Percentiles rank a stretch among this genome's conserved stretches.
Conservation (phyloP, 768 basidiomycete genomes). For the Cystobasidium onofrii region DNA sequence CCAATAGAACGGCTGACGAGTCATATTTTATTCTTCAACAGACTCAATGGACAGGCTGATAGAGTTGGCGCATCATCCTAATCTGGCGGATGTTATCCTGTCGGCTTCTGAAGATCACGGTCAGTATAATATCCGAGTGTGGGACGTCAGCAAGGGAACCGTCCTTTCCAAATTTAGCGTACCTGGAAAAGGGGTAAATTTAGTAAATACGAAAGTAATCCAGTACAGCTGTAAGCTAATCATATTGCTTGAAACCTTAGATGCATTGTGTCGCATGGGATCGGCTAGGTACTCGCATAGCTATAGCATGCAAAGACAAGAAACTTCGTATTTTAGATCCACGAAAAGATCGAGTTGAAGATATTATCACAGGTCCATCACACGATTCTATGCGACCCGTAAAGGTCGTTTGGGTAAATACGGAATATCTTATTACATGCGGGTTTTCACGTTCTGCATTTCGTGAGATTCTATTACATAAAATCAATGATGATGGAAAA, state of each 20-base stretch:
- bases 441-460: constrained; percentile 46
- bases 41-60: constrained; percentile 42
- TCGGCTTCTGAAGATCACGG: constrained; percentile 45
- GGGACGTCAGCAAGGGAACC: constrained; percentile 39
- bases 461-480: constrained; percentile 45
- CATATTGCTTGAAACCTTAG: no score
- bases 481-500: constrained; percentile 26
- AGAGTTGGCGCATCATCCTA: constrained; percentile 44
- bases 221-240: no score
- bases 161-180: constrained; percentile 35
- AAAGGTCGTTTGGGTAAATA: constrained; percentile 45
- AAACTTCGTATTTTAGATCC: constrained; percentile 45
- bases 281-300: constrained; percentile 42
- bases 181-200: constrained; percentile 40
- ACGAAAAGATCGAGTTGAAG: constrained; percentile 35
- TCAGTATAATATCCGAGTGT: constrained; percentile 41
- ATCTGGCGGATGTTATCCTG: constrained; percentile 43
- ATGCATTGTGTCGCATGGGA: constrained; percentile 44
- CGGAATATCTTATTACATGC: constrained; percentile 42
- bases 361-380: constrained; percentile 34
- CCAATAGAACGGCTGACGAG: no score
- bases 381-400: constrained; percentile 46
- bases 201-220: no score
- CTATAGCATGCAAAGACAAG: constrained; percentile 45
- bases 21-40: neutral